Percentiles rank a stretch among this genome's conserved stretches.
phyloP scores from a whole-genome alignment of 2,329 filamentous ascomycete species.

The Mycosphaerella sp. region DNA sequence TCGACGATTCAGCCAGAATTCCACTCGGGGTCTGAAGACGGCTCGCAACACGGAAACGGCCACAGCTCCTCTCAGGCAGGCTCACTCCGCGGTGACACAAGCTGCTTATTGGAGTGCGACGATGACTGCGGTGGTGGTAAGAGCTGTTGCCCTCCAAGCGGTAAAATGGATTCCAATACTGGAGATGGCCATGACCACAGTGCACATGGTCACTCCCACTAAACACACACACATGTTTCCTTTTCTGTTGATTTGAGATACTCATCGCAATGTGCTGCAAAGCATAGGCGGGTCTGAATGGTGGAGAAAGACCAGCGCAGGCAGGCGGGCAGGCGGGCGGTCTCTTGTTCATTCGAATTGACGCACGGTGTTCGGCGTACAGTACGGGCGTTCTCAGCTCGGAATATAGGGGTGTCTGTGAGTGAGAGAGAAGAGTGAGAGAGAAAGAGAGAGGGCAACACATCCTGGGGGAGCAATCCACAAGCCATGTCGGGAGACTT shows the following conservation, averaged over 20 bases:
- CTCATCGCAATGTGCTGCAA: neutral
- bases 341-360: no score
- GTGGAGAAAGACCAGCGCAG: no score
- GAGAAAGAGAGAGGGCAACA: no score
- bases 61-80: constrained; percentile 16
- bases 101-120: constrained; percentile 41
- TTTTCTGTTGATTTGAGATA: neutral
- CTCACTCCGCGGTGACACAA: constrained; percentile 32
- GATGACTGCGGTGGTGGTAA: constrained; percentile 40
- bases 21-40: constrained; percentile 28
- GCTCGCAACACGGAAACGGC: constrained; percentile 32
- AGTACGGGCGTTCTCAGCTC: no score
- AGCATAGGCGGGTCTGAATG: no score
- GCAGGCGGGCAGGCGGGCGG: no score
- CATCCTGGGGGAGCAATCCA: no score
- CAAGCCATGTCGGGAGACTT: no score
- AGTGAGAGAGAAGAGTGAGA: no score
- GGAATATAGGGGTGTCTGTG: no score
- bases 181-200: constrained; percentile 17
- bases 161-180: constrained; percentile 12
- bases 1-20: constrained; percentile 96
- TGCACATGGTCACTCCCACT: constrained; percentile 18
- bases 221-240: neutral
- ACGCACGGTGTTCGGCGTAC: no score
- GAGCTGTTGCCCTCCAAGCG: constrained; percentile 36